Conservation (phyloP, 768 basidiomycete species). For the Lactarius sp. region DNA sequence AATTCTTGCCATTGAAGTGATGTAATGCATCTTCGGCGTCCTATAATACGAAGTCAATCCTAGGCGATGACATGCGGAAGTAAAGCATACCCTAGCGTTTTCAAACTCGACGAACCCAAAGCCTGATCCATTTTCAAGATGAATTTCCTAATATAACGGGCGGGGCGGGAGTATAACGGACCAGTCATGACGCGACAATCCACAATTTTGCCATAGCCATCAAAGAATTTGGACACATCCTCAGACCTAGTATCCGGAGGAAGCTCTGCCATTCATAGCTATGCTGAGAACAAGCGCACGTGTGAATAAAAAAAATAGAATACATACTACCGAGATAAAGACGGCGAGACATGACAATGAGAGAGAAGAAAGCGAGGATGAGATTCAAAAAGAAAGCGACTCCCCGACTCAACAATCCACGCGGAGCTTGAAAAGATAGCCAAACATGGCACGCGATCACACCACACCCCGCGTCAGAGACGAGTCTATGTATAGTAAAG, state of each 20-base stretch:
- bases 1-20: slow-evolving; percentile 81
- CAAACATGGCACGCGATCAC: slow-evolving; percentile 22
- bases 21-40: slow-evolving; percentile 93
- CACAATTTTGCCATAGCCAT: slow-evolving; percentile 81
- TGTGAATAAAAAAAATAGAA: slow-evolving; percentile 8
- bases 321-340: slow-evolving; percentile 79
- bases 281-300: background rate
- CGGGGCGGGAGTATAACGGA: slow-evolving; percentile 34
- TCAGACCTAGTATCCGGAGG: slow-evolving; percentile 78
- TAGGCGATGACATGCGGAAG: background rate
- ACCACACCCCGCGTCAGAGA: background rate
- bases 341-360: slow-evolving; percentile 68
- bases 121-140: slow-evolving; percentile 39
- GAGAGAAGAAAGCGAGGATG: slow-evolving; percentile 10
- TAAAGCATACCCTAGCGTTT: slow-evolving; percentile 54
- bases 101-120: slow-evolving; percentile 99
- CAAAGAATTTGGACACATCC: slow-evolving; percentile 85
- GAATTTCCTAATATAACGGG: background rate
- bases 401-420: slow-evolving; percentile 3
- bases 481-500: background rate
- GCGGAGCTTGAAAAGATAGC: slow-evolving; percentile 18
- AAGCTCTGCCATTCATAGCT: slow-evolving; percentile 48
- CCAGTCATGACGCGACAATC: slow-evolving; percentile 96
- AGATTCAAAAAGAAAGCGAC: background rate
- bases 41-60: slow-evolving; percentile 36